These are phyloP conservation scores for Coemansia sp. DNA, from an alignment of 192 early-diverging fungal species.

Conservation along the genomic window DNA sequence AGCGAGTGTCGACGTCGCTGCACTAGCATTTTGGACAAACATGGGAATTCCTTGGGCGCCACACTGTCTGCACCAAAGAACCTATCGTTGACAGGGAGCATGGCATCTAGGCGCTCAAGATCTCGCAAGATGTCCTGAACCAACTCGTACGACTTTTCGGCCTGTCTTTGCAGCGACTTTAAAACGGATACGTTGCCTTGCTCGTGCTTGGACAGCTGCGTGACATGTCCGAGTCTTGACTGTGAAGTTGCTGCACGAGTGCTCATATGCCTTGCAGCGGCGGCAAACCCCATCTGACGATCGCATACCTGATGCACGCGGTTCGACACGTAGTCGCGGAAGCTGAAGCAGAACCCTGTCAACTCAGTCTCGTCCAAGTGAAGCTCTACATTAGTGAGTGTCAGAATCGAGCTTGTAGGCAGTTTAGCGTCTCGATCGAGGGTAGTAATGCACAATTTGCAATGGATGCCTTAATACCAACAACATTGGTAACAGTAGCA, in stretches of 20 bases:
- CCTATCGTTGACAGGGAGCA: slow-evolving; percentile 19
- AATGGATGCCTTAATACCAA: neutral
- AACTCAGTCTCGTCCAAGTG: slow-evolving; percentile 52
- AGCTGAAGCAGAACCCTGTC: slow-evolving; percentile 48
- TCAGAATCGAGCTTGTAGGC: neutral
- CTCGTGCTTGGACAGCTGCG: slow-evolving; percentile 35
- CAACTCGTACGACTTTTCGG: slow-evolving; percentile 53
- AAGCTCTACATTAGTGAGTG: slow-evolving; percentile 21
- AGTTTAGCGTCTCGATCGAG: neutral
- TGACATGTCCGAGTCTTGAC: slow-evolving; percentile 17
- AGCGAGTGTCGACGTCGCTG: slow-evolving; percentile 20
- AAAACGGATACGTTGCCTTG: slow-evolving; percentile 34
- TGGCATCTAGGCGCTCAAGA: slow-evolving; percentile 45
- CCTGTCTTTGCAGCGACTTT: slow-evolving; percentile 43
- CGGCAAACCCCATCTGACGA: slow-evolving; percentile 32
- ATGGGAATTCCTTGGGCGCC: slow-evolving; percentile 19
- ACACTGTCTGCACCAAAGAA: slow-evolving; percentile 16
- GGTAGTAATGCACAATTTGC: neutral
- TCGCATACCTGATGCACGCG: slow-evolving; percentile 42
- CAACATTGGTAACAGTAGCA: neutral
- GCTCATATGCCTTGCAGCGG: slow-evolving; percentile 34
- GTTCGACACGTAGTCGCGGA: slow-evolving; percentile 44
- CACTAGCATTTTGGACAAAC: slow-evolving; percentile 17
- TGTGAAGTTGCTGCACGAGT: slow-evolving; percentile 28
- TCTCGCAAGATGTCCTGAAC: slow-evolving; percentile 50